These are phyloP conservation scores for Berberis vulgaris DNA, from an alignment of 164 flowering plant genomes.

Conservation along the genomic window DNA sequence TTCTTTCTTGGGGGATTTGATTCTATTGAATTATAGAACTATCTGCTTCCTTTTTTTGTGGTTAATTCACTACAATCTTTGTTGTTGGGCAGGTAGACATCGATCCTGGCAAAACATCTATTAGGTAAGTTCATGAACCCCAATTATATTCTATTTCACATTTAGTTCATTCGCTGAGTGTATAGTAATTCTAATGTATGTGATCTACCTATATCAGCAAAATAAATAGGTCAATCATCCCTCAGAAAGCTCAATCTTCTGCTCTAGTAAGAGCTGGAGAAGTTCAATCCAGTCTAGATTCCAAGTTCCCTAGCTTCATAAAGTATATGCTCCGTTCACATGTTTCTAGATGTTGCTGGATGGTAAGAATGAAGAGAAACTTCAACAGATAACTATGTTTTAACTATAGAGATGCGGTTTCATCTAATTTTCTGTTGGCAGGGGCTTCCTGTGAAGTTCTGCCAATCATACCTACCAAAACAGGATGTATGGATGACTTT, in stretches of 20 bases:
- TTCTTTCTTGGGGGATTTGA: too few species aligned
- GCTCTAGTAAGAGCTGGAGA: background rate
- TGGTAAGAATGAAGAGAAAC: background rate
- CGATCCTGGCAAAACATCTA: too few species aligned
- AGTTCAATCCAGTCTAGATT: background rate
- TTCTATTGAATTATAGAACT: too few species aligned
- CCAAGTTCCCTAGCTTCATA: background rate
- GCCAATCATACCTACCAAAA: constrained; percentile 15
- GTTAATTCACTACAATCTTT: too few species aligned
- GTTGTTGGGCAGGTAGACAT: too few species aligned
- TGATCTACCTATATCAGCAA: too few species aligned
- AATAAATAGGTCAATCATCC: too few species aligned
- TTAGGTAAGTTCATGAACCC: too few species aligned
- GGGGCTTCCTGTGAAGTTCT: constrained; percentile 19
- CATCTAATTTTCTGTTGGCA: constrained; percentile 1
- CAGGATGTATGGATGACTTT: constrained; percentile 17
- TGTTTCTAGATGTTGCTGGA: background rate
- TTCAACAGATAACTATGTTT: background rate
- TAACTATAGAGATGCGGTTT: background rate
- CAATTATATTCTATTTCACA: too few species aligned
- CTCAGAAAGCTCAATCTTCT: background rate
- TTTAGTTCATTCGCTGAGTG: too few species aligned
- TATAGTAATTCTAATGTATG: too few species aligned
- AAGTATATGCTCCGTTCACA: background rate
- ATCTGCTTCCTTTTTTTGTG: too few species aligned